Percentiles rank a stretch among this genome's conserved stretches.
phyloP scores from a whole-genome alignment of 140 eudicot species.

The Stevia rebaudiana region DNA sequence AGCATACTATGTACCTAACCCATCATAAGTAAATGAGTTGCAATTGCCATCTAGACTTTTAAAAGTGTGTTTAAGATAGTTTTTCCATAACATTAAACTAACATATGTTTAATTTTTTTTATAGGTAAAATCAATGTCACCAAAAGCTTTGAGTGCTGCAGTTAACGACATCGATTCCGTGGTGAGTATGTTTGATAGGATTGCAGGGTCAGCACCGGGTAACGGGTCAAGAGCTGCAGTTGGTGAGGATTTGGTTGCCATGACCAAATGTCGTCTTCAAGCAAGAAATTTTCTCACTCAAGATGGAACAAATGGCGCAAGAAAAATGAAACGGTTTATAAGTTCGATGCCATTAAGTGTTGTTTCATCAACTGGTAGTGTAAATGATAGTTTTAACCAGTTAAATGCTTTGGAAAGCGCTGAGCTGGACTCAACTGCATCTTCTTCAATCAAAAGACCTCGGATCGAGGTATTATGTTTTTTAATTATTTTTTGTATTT shows the following conservation, averaged over 20 bases:
- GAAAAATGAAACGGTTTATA: slow-evolving; percentile 73
- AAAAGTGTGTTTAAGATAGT: neutral
- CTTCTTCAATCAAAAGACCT: slow-evolving; percentile 69
- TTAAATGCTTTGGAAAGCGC: slow-evolving; percentile 46
- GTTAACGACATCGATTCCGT: slow-evolving; percentile 85
- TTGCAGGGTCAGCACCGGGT: slow-evolving; percentile 99
- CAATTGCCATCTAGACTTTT: neutral
- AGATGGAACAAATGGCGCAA: slow-evolving; percentile 67
- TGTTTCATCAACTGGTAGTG: slow-evolving; percentile 68
- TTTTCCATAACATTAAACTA: neutral
- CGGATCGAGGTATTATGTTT: slow-evolving; percentile 52
- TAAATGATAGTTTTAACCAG: slow-evolving; percentile 58
- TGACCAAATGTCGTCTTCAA: slow-evolving; percentile 90
- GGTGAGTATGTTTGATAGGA: slow-evolving; percentile 84
- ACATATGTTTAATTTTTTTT: neutral
- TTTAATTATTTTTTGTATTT: neutral
- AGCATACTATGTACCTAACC: neutral
- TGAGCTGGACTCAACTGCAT: slow-evolving; percentile 82
- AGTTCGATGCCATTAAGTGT: slow-evolving; percentile 83
- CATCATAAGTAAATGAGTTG: neutral
- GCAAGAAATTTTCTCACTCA: slow-evolving; percentile 68
- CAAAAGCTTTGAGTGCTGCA: slow-evolving; percentile 59
- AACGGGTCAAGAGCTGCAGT: slow-evolving; percentile 97
- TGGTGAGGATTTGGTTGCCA: slow-evolving; percentile 95
- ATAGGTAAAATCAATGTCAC: slow-evolving; percentile 75